Percentiles rank a stretch among this genome's conserved stretches.
Evolutionary conservation across 805 yeast genomes (phyloP).

Genomic region (Wickerhamomyces strasburgensis): DNA sequence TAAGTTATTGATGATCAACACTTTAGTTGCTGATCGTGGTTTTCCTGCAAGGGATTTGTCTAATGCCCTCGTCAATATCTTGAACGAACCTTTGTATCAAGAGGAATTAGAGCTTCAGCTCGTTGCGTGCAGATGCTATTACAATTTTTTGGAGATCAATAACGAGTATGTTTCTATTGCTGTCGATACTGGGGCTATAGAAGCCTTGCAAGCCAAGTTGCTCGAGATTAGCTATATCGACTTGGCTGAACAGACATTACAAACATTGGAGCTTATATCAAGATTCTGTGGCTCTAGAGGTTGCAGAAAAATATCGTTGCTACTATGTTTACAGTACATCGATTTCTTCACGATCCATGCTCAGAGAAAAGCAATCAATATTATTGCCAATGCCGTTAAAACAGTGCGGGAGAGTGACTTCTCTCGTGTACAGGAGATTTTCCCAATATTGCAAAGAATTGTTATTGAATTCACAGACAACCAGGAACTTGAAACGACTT

Average conservation of each 20-base stretch:
- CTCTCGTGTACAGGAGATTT: constrained; percentile 46
- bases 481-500: constrained; percentile 55
- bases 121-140: constrained; percentile 77
- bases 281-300: constrained; percentile 45
- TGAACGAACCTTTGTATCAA: constrained; percentile 51
- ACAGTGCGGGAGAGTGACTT: constrained; percentile 41
- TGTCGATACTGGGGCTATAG: constrained; percentile 60
- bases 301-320: constrained; percentile 55
- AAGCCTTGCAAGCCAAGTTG: constrained; percentile 59
- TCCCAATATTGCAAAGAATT: constrained; percentile 51
- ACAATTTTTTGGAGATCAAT: constrained; percentile 73
- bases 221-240: constrained; percentile 80
- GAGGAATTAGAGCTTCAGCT: constrained; percentile 77
- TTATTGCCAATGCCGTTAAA: constrained; percentile 66
- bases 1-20: constrained; percentile 63
- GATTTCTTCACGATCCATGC: constrained; percentile 90
- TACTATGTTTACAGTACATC: constrained; percentile 62
- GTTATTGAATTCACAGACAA: constrained; percentile 55
- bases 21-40: constrained; percentile 52
- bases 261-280: constrained; percentile 65
- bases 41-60: constrained; percentile 59
- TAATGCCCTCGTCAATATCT: constrained; percentile 47
- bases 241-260: constrained; percentile 85
- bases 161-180: constrained; percentile 59
- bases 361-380: constrained; percentile 72